Base-by-base conservation (phyloP, 139 green algal genomes). In the Pseudopediastrum boryanum region DNA sequence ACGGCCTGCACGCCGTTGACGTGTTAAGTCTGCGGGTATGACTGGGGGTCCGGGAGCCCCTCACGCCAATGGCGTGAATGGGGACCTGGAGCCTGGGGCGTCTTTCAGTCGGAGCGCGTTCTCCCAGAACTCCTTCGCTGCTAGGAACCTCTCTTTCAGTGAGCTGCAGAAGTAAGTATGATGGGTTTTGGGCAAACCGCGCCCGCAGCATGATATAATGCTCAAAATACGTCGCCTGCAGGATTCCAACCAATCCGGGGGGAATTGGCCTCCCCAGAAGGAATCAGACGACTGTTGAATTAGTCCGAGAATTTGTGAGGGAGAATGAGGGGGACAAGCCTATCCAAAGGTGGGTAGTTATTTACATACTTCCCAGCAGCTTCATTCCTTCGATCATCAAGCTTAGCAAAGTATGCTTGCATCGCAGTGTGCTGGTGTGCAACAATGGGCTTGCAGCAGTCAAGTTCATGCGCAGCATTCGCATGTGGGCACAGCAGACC, bases 391-490 rank as follows among this genome's bases (percentile, higher is more conserved):
- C 10, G 13, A 4, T 39, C 25, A 42, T 27, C 43, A 63, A 27
- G n/a, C 5, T 4, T 44, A 31, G 44, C 10, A 39, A 25, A 42
- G 38, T 16, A 61, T 35, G 38, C 63, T 33, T 10, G 64, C 64
- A 72, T 16, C 35, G 31, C 46, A 95, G 89, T 61, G 89, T 98
- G 21, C 88, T 98, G 33, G 92, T 99, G 33, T 93, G 94, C 35
- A 98, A 99, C 93, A 99, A 98, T 77, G 95, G 95, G 19, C 84
- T 94, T n/a, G 95, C 92, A 25, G 95, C 96, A 0, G 95, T 98
- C 73, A 99, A 99, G 83, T 99, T 98, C 89, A 99, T 98, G 68
- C 89, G 95, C 71, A 93, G 82, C 78, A 87, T 99, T 10, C 88
- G 92, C 48, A 89, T 76, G 10, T 97, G 93, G 93, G 92, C 93